Evolutionary conservation across 2,329 filamentous ascomycete species (phyloP).

Genomic region (Monilinia polystroma): DNA sequence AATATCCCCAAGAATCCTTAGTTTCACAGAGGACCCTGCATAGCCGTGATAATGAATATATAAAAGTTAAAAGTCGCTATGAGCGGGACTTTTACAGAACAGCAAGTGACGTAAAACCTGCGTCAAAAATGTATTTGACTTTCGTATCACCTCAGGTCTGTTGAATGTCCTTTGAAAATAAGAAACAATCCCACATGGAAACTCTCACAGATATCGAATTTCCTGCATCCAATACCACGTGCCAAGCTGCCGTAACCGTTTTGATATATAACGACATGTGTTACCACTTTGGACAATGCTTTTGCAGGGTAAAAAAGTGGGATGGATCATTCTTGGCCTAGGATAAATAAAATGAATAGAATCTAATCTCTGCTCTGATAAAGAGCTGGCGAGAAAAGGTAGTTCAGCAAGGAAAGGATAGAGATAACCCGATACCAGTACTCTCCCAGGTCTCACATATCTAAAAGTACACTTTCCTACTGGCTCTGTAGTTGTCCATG

Average conservation of each 20-base stretch:
- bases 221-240: not conserved
- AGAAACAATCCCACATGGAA: not conserved
- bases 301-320: not conserved
- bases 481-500: too few relatives aligned
- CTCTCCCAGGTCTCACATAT: not conserved
- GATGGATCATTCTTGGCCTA: not conserved
- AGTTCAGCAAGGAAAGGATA: not conserved
- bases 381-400: not conserved
- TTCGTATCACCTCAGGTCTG: not conserved
- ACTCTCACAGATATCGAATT: not conserved
- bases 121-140: not conserved
- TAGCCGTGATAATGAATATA: not conserved
- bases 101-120: not conserved
- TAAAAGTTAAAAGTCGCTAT: not conserved
- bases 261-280: constrained; percentile 1
- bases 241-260: not conserved
- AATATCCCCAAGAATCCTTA: not conserved
- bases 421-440: not conserved
- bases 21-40: constrained; percentile 3
- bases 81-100: not conserved
- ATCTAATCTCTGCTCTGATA: constrained; percentile 13
- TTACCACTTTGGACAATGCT: not conserved
- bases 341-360: not conserved
- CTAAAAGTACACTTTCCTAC: too few relatives aligned
- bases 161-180: not conserved